Conservation (phyloP, 2,329 filamentous ascomycete species). For the Colletotrichum simmondsii region DNA sequence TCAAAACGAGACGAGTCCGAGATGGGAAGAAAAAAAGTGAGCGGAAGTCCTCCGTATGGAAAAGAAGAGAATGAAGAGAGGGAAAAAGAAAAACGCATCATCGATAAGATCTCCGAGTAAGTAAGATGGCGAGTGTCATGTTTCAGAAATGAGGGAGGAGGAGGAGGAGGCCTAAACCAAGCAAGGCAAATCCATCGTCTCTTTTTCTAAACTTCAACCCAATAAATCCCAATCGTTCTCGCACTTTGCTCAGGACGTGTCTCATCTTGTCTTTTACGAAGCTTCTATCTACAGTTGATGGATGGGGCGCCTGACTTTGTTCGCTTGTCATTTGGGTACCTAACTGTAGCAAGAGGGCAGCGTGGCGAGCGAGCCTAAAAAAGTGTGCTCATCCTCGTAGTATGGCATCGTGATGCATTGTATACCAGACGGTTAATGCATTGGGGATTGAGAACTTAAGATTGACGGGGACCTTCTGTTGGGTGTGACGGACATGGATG, state of each 20-base stretch:
- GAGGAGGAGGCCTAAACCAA: background rate
- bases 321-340: background rate
- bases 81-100: background rate
- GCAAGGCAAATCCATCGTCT: background rate
- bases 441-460: background rate
- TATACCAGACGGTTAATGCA: conserved; percentile 20
- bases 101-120: background rate
- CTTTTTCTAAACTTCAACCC: too few relatives aligned
- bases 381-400: background rate
- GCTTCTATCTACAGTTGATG: background rate
- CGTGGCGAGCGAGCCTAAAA: background rate
- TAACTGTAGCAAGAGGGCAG: background rate
- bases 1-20: conserved; percentile 1
- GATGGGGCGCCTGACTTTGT: background rate
- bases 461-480: background rate
- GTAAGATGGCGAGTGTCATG: background rate
- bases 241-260: background rate
- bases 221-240: background rate
- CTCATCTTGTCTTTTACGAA: background rate
- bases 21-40: background rate
- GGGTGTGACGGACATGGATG: background rate
- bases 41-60: too few relatives aligned
- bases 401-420: background rate
- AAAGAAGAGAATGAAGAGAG: background rate
- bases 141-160: background rate